Percentiles rank a stretch among this genome's conserved stretches.
These are phyloP conservation scores for Theobroma cacao DNA, from an alignment of 345 rosid species.

Conservation along the genomic window DNA sequence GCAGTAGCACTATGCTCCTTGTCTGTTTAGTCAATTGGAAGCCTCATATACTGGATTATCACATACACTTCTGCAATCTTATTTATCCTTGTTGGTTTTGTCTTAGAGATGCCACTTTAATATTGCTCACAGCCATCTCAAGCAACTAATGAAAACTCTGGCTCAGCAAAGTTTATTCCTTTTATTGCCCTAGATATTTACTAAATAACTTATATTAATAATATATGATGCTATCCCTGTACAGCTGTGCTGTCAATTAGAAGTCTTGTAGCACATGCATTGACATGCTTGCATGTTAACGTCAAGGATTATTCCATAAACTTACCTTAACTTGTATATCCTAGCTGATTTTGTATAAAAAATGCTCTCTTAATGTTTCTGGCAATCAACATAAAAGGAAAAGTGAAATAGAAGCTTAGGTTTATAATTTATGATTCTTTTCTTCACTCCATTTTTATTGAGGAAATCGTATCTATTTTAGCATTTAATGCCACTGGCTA, in stretches of 20 bases:
- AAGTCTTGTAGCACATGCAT: background rate
- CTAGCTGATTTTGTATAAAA: background rate
- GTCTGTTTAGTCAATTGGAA: background rate
- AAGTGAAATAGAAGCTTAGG: background rate
- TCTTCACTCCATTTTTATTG: background rate
- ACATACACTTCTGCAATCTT: background rate
- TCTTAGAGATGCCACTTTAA: background rate
- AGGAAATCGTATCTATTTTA: background rate
- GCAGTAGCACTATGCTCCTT: background rate
- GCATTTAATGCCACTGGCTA: background rate
- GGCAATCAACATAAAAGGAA: background rate
- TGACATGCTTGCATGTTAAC: background rate
- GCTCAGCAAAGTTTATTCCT: background rate
- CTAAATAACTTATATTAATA: background rate
- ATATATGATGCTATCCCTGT: background rate
- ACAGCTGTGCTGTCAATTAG: background rate
- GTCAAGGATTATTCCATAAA: background rate
- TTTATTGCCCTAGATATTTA: background rate
- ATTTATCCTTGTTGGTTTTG: background rate
- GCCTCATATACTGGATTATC: background rate
- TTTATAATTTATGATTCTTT: background rate
- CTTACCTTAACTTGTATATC: background rate
- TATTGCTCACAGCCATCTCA: background rate
- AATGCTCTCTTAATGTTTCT: background rate
- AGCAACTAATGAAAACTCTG: background rate